Percentiles rank a stretch among this genome's conserved stretches.
phyloP scores from a whole-genome alignment of 441 rosid species.

The Pelargonium australe region DNA sequence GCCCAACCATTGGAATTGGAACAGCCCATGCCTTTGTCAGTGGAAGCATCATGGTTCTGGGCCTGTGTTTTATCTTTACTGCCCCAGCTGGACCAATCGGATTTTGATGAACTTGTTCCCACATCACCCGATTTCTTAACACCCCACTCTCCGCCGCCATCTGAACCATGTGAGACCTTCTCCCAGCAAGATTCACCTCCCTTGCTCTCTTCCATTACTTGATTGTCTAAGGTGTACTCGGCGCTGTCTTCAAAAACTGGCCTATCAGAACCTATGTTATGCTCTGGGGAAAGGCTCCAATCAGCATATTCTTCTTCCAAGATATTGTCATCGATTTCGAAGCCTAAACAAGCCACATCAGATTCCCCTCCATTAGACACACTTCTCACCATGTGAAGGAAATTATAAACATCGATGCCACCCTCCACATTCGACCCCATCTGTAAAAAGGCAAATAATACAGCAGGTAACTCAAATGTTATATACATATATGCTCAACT shows the following conservation, averaged over 20 bases:
- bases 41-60: too few species aligned
- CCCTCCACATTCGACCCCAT: constrained; percentile 37
- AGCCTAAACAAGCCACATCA: constrained; percentile 59
- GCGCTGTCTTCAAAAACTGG: constrained; percentile 62
- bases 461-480: neutral
- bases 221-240: constrained; percentile 32
- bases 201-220: constrained; percentile 9
- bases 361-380: constrained; percentile 28
- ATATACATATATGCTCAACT: neutral
- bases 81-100: constrained; percentile 31
- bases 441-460: constrained; percentile 34
- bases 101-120: neutral
- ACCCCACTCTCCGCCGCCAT: neutral
- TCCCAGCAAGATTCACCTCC: constrained; percentile 41
- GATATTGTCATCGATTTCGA: constrained; percentile 54
- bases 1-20: too few species aligned
- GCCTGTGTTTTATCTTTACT: too few species aligned
- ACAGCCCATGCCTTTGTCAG: too few species aligned
- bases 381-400: constrained; percentile 70
- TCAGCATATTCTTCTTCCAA: constrained; percentile 48
- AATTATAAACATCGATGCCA: constrained; percentile 57
- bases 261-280: constrained; percentile 40
- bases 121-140: neutral
- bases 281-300: constrained; percentile 71
- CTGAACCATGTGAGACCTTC: constrained; percentile 10